Evolutionary conservation across 306 rosid genomes (phyloP).

Genomic region (Rosa multiflora): DNA sequence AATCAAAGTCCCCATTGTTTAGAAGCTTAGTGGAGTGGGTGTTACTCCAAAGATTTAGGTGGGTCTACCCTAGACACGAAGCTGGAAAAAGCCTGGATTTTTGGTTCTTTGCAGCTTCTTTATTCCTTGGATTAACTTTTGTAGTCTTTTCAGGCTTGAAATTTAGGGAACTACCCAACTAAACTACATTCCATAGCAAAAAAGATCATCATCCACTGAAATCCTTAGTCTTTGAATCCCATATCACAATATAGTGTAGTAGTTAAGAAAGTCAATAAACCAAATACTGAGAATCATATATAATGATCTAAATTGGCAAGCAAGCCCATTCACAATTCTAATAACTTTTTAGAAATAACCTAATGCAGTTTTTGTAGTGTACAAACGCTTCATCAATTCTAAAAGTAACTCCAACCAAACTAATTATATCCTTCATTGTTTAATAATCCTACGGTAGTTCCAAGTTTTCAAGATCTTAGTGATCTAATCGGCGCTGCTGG

Average conservation of each 20-base stretch:
- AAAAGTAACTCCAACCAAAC: neutral
- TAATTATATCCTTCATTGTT: neutral
- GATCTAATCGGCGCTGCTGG: neutral
- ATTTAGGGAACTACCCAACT: neutral
- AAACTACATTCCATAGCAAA: neutral
- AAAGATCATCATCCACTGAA: neutral
- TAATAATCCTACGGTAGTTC: neutral
- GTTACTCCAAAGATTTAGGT: slow-evolving; percentile 18
- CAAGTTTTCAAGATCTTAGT: neutral
- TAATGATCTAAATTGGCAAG: neutral
- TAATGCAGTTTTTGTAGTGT: neutral
- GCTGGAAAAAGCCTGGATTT: slow-evolving; percentile 11
- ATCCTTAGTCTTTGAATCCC: neutral
- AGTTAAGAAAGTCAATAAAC: neutral
- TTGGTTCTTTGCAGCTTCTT: neutral
- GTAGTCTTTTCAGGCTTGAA: neutral
- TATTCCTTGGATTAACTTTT: slow-evolving; percentile 3
- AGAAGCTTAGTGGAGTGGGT: slow-evolving; percentile 8
- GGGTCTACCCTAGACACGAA: slow-evolving; percentile 1
- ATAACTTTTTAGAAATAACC: neutral
- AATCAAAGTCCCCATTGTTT: neutral
- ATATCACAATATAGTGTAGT: neutral
- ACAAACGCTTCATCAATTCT: neutral
- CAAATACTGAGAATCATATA: neutral
- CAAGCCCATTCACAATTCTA: neutral